Evolutionary conservation across 805 yeast genomes (phyloP).

Genomic region (Debaryomyces castellii): DNA sequence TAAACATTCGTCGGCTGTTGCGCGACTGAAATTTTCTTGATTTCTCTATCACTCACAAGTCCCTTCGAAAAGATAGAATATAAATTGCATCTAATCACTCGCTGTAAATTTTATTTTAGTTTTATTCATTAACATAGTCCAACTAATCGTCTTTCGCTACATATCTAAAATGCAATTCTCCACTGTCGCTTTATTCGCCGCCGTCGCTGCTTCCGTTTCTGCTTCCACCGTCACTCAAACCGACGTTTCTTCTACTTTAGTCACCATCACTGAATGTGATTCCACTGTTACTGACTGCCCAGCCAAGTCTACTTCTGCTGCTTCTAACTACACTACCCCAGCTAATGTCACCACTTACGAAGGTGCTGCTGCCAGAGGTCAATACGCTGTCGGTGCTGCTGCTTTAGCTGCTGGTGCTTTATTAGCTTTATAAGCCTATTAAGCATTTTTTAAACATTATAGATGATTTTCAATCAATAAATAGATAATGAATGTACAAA

Average conservation of each 20-base stretch:
- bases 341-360: slow-evolving; percentile 36
- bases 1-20: background rate
- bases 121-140: slow-evolving; percentile 13
- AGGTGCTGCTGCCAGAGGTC: slow-evolving; percentile 31
- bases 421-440: slow-evolving; percentile 54
- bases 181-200: slow-evolving; percentile 33
- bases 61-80: background rate
- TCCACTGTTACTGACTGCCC: slow-evolving; percentile 51
- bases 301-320: slow-evolving; percentile 18
- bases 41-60: background rate
- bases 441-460: background rate
- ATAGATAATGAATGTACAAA: background rate
- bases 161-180: slow-evolving; percentile 39
- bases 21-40: background rate
- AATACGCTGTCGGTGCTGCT: slow-evolving; percentile 44
- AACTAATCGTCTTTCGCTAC: slow-evolving; percentile 35
- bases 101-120: slow-evolving; percentile 14
- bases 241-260: slow-evolving; percentile 34
- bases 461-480: background rate
- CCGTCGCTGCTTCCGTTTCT: slow-evolving; percentile 28
- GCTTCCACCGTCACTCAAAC: slow-evolving; percentile 26
- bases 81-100: background rate
- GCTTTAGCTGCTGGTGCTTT: slow-evolving; percentile 50
- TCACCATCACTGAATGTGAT: slow-evolving; percentile 48
- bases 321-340: slow-evolving; percentile 19